Base-by-base conservation (phyloP, 2,329 filamentous ascomycete species). In the Septoria linicola region DNA sequence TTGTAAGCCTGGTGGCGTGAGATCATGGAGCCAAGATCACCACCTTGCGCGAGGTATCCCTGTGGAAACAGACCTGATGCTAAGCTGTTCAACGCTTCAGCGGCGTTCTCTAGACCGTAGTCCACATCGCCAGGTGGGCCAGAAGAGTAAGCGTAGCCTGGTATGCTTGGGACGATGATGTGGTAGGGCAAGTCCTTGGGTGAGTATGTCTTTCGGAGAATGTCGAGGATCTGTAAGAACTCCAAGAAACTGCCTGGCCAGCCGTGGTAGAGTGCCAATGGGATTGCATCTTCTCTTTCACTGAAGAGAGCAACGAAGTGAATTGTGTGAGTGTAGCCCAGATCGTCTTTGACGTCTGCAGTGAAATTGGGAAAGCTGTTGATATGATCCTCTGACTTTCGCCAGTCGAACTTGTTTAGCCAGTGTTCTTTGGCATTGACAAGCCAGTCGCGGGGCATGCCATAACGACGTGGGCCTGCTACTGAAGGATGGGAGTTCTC, bases 281-380 rank as follows among this genome's bases (percentile, higher is more conserved):
- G 68, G 10, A 66, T 64, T 3, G 71, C 70, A 39, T 70, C 65
- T n/a, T 63, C 35, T 27, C 72, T 75, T 32, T 70, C 57, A 0
- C 80, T 82, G 54, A 82, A 82, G 0, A 83, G 67, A 0, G 73
- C 79, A 1, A 72, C 65, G 60, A 82, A 82, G 58, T 82, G 79
- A 19, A 82, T 66, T 2, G 69, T 63, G 39, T 75, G 63, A n/a
- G 57, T 52, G 7, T 57, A 58, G 20, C 68, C 68, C 5, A 72
- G 66, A 67, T 68, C 57, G 31, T 57, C 55, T 8, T 57, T 47
- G 20, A 55, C 55, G n/a, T 54, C 23, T 17, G 57, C 55, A 11
- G 55, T 59, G 45, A 49, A 59, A 45, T 59, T 59, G 14, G 52
- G 54, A 44, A 55, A 59, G n/a, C 51, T 54, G 47, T 59, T 59